These are phyloP conservation scores for Auxenochlorella pyrenoidosa DNA, from an alignment of 139 green algal genomes.

Conservation along the genomic window DNA sequence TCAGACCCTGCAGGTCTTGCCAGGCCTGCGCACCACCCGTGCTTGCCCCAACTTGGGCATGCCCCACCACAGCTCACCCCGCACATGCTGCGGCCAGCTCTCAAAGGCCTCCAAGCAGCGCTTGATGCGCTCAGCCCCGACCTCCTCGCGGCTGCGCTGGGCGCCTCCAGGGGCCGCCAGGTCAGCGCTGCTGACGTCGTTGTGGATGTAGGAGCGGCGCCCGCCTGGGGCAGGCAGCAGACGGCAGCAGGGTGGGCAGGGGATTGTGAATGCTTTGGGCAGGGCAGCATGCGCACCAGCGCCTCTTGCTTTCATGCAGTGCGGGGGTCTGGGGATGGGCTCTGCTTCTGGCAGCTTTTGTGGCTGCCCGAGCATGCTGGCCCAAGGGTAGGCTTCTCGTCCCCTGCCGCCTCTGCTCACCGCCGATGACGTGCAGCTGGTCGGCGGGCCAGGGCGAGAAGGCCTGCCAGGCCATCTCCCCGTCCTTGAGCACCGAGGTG, in stretches of 20 bases:
- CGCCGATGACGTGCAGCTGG: slow-evolving; percentile 7
- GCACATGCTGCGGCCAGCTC: neutral
- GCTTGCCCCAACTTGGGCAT: neutral
- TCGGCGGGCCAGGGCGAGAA: slow-evolving; percentile 22
- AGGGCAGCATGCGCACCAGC: no score
- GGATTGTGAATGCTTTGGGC: no score
- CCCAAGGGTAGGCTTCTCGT: no score
- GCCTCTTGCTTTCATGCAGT: no score
- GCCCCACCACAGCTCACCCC: neutral
- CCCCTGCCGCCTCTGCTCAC: no score
- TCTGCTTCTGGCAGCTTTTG: no score
- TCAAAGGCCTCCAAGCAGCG: neutral
- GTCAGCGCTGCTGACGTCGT: neutral
- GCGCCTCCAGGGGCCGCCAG: neutral
- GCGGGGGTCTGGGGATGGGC: no score
- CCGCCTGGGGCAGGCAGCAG: no score
- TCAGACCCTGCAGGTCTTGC: no score
- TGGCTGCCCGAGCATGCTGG: no score
- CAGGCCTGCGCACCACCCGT: neutral
- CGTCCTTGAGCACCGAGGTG: neutral
- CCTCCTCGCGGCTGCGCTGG: neutral
- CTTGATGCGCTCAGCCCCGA: neutral
- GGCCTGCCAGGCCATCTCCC: neutral
- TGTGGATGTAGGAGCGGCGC: slow-evolving; percentile 5
- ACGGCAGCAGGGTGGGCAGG: no score